Percentiles rank a stretch among this genome's conserved stretches.
Conservation (phyloP, 148 eudicot species). For the Euryodendron excelsum region DNA sequence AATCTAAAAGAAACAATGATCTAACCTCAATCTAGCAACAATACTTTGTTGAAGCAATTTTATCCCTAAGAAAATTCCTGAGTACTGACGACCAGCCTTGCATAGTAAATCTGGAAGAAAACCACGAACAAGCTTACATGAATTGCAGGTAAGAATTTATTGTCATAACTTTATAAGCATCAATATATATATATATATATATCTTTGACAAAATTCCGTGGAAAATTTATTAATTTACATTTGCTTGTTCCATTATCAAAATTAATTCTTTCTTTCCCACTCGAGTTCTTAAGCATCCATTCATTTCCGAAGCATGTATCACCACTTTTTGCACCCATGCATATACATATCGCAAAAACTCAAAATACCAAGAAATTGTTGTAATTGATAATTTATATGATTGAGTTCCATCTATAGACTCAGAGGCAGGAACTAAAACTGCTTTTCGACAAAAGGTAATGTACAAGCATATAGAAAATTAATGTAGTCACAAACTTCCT, state of each 20-base stretch:
- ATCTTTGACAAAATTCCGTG: not conserved
- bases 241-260: not conserved
- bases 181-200: too few relatives aligned
- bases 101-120: too few relatives aligned
- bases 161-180: too few relatives aligned
- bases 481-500: not conserved
- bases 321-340: not conserved
- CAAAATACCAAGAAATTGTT: constrained; percentile 6
- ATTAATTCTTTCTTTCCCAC: not conserved
- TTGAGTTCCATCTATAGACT: too few relatives aligned
- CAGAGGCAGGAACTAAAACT: not conserved
- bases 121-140: too few relatives aligned
- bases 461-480: constrained; percentile 6
- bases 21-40: too few relatives aligned
- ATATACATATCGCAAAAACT: not conserved
- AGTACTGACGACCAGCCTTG: too few relatives aligned
- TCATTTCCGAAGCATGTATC: not conserved
- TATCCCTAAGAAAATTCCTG: too few relatives aligned
- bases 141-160: too few relatives aligned
- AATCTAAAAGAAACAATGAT: too few relatives aligned
- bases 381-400: constrained; percentile 4
- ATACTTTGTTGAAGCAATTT: too few relatives aligned
- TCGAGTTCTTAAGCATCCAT: not conserved
- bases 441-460: not conserved
- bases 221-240: not conserved